A percentile compares a stretch with the other conserved stretches of the same genome.
Conservation (phyloP, 2,329 filamentous ascomycete species). For the Neonectria coccinea region DNA sequence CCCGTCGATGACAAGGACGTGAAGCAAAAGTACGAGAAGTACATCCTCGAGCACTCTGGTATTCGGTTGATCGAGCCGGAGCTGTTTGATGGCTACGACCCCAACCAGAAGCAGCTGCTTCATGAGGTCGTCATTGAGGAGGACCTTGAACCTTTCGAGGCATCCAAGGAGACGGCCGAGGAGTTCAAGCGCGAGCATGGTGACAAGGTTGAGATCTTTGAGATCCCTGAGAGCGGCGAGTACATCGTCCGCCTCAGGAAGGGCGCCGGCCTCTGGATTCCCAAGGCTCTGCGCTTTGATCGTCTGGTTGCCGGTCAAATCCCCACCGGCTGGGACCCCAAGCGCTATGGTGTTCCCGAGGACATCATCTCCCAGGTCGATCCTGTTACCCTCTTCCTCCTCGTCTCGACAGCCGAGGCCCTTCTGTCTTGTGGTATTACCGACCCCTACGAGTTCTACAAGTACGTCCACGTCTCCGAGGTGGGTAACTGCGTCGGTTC, state of each 20-base stretch:
- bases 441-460: constrained; percentile 99
- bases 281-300: constrained; percentile 97
- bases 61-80: constrained; percentile 98
- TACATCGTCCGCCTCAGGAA: constrained; percentile 96
- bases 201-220: constrained; percentile 97
- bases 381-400: constrained; percentile 93
- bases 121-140: constrained; percentile 98
- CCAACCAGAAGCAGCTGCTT: constrained; percentile 97
- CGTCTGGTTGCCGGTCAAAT: constrained; percentile 97
- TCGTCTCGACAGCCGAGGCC: constrained; percentile 92
- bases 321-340: constrained; percentile 96
- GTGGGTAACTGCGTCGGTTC: constrained; percentile 99
- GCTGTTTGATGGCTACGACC: constrained; percentile 95
- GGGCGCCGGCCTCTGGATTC: constrained; percentile 93
- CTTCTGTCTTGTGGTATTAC: constrained; percentile 95
- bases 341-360: constrained; percentile 94
- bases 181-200: constrained; percentile 98
- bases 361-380: constrained; percentile 99
- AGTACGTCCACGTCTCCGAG: constrained; percentile 98
- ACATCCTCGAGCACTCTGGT: constrained; percentile 94
- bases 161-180: constrained; percentile 95
- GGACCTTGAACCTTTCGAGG: constrained; percentile 96
- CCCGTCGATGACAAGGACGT: constrained; percentile 98
- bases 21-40: constrained; percentile 97
- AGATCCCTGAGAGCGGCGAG: constrained; percentile 92